Conservation (phyloP, 176 grass and related monocot species). For the Ensete glaucum region DNA sequence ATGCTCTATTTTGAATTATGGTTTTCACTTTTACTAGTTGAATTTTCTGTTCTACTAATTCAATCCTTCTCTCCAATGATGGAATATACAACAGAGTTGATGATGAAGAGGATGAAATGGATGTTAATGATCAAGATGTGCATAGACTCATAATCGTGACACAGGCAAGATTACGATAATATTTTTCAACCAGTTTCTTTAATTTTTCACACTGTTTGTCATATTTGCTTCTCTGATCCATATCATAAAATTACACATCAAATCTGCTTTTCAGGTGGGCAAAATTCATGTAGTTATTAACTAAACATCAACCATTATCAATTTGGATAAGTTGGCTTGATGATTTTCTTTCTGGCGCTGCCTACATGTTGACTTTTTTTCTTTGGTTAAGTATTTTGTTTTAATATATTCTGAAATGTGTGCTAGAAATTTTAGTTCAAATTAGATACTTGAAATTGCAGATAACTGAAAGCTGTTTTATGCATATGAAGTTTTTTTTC, state of each 20-base stretch:
- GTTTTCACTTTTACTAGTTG: background rate
- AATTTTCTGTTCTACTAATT: constrained; percentile 1
- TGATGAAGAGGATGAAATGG: constrained; percentile 82
- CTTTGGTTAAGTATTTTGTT: too few relatives aligned
- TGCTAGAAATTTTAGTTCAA: too few relatives aligned
- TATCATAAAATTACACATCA: background rate
- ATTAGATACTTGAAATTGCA: too few relatives aligned
- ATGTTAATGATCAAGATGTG: constrained; percentile 91
- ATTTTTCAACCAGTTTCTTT: background rate
- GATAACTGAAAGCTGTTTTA: too few relatives aligned
- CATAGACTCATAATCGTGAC: constrained; percentile 92
- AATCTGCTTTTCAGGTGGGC: background rate
- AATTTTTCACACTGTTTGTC: background rate
- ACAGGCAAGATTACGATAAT: constrained; percentile 34
- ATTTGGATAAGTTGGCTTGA: too few relatives aligned
- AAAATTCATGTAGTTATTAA: background rate
- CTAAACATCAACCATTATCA: too few relatives aligned
- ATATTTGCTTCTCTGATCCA: background rate
- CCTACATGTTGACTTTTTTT: too few relatives aligned
- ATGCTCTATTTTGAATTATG: background rate
- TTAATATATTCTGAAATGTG: too few relatives aligned
- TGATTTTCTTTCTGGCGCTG: too few relatives aligned
- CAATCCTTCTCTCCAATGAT: constrained; percentile 17
- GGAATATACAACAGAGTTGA: constrained; percentile 55
- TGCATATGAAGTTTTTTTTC: too few relatives aligned